Percentiles rank a stretch among this genome's conserved stretches.
These are phyloP conservation scores for Exidia glandulosa DNA, from an alignment of 768 basidiomycete genomes.

Conservation along the genomic window DNA sequence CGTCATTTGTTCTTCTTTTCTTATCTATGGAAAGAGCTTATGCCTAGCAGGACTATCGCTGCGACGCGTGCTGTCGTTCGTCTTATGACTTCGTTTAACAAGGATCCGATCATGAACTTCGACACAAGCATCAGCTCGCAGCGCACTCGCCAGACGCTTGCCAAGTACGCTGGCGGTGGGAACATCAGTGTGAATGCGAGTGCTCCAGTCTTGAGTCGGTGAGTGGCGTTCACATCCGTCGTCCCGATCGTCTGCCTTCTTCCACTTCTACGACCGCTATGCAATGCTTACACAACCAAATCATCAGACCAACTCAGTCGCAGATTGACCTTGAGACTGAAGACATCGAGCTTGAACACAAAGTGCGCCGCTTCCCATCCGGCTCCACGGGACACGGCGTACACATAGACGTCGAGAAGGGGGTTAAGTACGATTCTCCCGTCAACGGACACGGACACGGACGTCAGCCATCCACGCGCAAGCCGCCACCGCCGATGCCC, in stretches of 20 bases:
- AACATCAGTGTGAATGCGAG: background rate
- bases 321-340: background rate
- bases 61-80: background rate
- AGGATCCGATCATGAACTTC: background rate
- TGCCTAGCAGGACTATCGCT: no score
- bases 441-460: no score
- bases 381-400: background rate
- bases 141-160: background rate
- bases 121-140: background rate
- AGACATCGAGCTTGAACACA: background rate
- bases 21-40: no score
- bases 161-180: background rate
- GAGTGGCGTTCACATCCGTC: background rate
- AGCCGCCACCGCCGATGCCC: background rate
- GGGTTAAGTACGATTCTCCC: no score
- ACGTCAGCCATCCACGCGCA: background rate
- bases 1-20: no score
- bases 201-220: background rate
- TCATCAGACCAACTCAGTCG: background rate
- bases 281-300: background rate
- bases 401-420: background rate
- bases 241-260: no score
- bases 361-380: background rate
- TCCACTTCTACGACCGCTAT: no score
- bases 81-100: background rate